These are phyloP conservation scores for Hyparrhenia diplandra DNA, from an alignment of 176 grass and related monocot genomes.

Conservation along the genomic window DNA sequence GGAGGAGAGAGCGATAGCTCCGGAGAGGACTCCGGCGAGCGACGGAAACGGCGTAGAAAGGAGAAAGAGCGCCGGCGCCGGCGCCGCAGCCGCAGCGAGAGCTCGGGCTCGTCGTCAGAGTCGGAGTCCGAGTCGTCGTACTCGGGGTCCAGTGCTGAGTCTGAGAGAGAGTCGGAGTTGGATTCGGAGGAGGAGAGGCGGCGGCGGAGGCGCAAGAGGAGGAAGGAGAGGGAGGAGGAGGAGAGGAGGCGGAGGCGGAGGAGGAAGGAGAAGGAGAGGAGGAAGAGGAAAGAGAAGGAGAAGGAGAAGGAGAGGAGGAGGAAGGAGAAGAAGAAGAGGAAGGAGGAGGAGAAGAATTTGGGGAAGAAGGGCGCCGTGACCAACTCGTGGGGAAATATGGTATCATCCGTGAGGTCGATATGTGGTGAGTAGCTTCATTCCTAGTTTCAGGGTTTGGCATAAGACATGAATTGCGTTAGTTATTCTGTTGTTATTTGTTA, in stretches of 20 bases:
- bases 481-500: background rate
- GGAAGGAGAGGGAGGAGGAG: conserved; percentile 54
- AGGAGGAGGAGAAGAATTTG: conserved; percentile 58
- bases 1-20: conserved; percentile 33
- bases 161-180: conserved; percentile 48
- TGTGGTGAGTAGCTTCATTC: conserved; percentile 69
- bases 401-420: conserved; percentile 83
- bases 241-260: conserved; percentile 34
- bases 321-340: conserved; percentile 28
- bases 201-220: conserved; percentile 39
- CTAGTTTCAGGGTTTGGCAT: background rate
- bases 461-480: background rate
- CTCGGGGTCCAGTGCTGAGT: conserved; percentile 54
- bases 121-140: conserved; percentile 51
- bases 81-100: conserved; percentile 39
- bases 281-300: conserved; percentile 20
- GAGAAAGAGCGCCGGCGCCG: conserved; percentile 44
- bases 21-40: conserved; percentile 46
- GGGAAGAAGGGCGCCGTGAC: conserved; percentile 79
- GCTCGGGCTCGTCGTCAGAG: conserved; percentile 45
- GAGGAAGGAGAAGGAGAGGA: conserved; percentile 30
- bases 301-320: conserved; percentile 12
- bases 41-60: conserved; percentile 51
- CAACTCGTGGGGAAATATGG: conserved; percentile 97
- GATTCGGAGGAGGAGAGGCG: conserved; percentile 56